A percentile compares a stretch with the other conserved stretches of the same genome.
phyloP scores from a whole-genome alignment of 805 yeast species.

The Candida verbasci region DNA sequence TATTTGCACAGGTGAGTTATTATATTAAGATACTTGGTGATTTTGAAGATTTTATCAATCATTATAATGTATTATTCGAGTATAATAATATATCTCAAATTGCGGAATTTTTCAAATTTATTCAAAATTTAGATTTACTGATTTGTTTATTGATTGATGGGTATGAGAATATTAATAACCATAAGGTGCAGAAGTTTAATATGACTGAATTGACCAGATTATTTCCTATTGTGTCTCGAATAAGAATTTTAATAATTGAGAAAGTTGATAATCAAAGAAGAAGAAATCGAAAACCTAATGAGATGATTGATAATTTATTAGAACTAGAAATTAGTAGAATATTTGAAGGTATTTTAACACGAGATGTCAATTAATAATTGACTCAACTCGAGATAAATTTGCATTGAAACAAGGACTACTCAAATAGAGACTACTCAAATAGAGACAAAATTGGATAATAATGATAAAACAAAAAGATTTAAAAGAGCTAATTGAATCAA shows the following conservation, averaged over 20 bases:
- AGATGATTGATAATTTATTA: constrained; percentile 14
- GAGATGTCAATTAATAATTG: too few species aligned
- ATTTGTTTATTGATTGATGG: constrained; percentile 32
- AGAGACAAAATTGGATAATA: too few species aligned
- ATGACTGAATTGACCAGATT: constrained; percentile 31
- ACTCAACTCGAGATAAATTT: too few species aligned
- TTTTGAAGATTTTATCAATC: constrained; percentile 34
- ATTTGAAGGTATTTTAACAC: constrained; percentile 37
- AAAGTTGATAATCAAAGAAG: constrained; percentile 18
- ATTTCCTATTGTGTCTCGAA: constrained; percentile 26
- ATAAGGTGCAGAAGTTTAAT: constrained; percentile 13
- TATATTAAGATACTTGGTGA: constrained; percentile 32
- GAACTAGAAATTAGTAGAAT: constrained; percentile 35
- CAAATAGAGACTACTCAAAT: too few species aligned
- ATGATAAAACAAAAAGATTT: too few species aligned
- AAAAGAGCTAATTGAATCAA: too few species aligned
- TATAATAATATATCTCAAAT: constrained; percentile 12
- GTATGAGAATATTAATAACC: constrained; percentile 8
- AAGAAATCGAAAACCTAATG: constrained; percentile 4
- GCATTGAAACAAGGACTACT: too few species aligned
- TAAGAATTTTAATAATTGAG: constrained; percentile 26
- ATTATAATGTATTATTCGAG: constrained; percentile 20
- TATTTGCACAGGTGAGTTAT: constrained; percentile 34
- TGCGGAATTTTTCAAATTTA: constrained; percentile 20
- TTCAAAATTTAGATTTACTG: constrained; percentile 28